phyloP scores from a whole-genome alignment of 2,329 filamentous ascomycete species.

The Endocalyx cinctus region DNA sequence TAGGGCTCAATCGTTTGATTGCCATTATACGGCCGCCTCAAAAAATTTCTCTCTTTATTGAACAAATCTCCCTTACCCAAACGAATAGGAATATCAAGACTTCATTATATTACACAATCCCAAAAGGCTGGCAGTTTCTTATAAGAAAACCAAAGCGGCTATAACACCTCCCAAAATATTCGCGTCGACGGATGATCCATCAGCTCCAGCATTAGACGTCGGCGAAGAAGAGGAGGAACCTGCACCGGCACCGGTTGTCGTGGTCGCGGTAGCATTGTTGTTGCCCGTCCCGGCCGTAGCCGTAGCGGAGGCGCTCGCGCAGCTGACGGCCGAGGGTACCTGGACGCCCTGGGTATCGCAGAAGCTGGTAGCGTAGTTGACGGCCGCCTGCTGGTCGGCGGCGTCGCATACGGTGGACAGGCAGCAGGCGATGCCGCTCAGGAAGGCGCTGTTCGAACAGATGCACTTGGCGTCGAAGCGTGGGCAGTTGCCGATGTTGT shows the following conservation, averaged over 20 bases:
- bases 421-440: constrained; percentile 45
- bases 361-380: constrained; percentile 27
- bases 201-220: constrained; percentile 9
- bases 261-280: constrained; percentile 1
- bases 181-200: neutral
- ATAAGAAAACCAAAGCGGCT: too few species aligned
- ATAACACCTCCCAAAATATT: too few species aligned
- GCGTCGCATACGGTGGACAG: constrained; percentile 36
- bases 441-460: constrained; percentile 40
- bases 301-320: constrained; percentile 4
- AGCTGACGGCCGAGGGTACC: constrained; percentile 14
- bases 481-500: constrained; percentile 33
- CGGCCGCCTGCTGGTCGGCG: constrained; percentile 31
- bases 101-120: too few species aligned
- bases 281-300: constrained; percentile 1
- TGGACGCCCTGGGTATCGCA: constrained; percentile 29
- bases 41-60: too few species aligned
- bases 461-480: constrained; percentile 43
- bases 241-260: constrained; percentile 2
- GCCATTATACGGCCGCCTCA: too few species aligned
- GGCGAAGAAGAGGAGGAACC: too few species aligned
- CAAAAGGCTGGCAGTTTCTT: too few species aligned
- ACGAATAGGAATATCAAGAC: too few species aligned
- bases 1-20: too few species aligned
- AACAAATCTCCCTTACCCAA: too few species aligned